Conservation (phyloP, 192 early-diverging fungal species). For the Phycomyces nitens region DNA sequence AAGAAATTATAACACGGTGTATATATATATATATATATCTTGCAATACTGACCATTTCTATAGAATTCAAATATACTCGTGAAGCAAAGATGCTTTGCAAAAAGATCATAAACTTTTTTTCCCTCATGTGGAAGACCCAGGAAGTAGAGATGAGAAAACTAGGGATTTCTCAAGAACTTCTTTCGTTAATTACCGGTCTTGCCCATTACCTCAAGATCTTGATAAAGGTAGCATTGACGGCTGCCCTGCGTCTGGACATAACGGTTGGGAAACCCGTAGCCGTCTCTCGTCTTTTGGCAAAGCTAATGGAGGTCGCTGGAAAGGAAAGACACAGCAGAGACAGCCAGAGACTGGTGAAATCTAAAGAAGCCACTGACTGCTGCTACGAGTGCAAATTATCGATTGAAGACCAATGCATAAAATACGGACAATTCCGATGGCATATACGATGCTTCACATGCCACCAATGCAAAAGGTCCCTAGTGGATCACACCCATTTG, state of each 20-base stretch:
- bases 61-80: conserved; percentile 68
- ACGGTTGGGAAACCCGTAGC: conserved; percentile 47
- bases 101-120: conserved; percentile 93
- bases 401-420: conserved; percentile 88
- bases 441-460: conserved; percentile 85
- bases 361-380: conserved; percentile 59
- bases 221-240: conserved; percentile 83
- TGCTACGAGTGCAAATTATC: conserved; percentile 75
- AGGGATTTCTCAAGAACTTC: conserved; percentile 80
- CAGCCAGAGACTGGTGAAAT: conserved; percentile 23
- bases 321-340: conserved; percentile 31
- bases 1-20: neutral
- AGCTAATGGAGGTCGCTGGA: conserved; percentile 66
- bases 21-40: neutral
- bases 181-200: conserved; percentile 84
- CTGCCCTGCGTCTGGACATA: conserved; percentile 78
- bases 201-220: conserved; percentile 91
- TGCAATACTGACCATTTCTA: conserved; percentile 15
- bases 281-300: conserved; percentile 70
- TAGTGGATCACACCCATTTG: conserved; percentile 25
- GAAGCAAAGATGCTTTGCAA: conserved; percentile 97
- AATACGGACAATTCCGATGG: conserved; percentile 68
- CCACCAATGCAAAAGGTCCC: conserved; percentile 50
- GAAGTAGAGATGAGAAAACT: conserved; percentile 49
- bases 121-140: conserved; percentile 76